Evolutionary conservation across 805 yeast genomes (phyloP).

Genomic region (Teunomyces funiuensis): DNA sequence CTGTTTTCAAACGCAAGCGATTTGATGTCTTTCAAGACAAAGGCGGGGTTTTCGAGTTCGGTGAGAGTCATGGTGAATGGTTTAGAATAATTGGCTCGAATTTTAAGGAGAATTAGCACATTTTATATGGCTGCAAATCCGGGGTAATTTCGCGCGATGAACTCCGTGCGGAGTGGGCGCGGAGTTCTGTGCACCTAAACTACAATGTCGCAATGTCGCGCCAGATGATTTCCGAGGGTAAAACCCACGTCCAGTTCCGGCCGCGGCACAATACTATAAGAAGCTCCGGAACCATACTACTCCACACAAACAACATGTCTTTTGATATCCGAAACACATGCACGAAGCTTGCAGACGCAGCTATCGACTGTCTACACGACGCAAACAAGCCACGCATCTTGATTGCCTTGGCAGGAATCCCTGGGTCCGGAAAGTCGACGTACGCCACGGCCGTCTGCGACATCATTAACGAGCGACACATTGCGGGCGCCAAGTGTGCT

Average conservation of each 20-base stretch:
- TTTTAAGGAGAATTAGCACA: not conserved
- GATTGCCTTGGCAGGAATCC: conserved; percentile 69
- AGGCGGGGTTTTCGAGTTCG: not conserved
- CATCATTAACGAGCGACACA: conserved; percentile 14
- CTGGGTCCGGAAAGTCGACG: conserved; percentile 86
- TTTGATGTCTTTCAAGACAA: not conserved
- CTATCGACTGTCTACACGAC: not conserved
- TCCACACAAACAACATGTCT: not conserved
- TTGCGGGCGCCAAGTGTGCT: conserved; percentile 14
- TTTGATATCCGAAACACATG: not conserved
- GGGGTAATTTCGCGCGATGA: too few species aligned
- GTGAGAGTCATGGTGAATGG: not conserved
- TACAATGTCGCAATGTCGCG: too few species aligned
- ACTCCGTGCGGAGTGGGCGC: too few species aligned
- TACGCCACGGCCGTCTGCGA: conserved; percentile 49
- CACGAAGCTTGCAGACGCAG: not conserved
- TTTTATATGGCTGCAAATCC: not conserved
- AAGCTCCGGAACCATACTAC: not conserved
- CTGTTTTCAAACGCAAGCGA: not conserved
- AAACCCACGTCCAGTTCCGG: not conserved
- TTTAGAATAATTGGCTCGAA: too few species aligned
- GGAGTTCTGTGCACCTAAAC: too few species aligned
- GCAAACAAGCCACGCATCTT: not conserved
- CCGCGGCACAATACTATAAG: not conserved
- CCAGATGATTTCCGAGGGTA: too few species aligned